Conservation (phyloP, 129 eudicot species). For the Artemisia argyi region DNA sequence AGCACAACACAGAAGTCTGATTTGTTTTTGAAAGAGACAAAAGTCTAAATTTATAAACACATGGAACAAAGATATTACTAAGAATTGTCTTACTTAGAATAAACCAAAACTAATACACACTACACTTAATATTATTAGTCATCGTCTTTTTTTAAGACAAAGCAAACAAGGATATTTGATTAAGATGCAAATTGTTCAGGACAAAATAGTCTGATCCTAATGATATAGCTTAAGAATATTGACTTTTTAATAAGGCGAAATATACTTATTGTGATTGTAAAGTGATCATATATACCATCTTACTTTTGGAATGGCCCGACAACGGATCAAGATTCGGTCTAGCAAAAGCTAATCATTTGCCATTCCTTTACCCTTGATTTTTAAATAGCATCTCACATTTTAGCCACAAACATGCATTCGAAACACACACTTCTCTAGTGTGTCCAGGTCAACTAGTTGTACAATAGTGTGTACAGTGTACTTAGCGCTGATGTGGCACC, state of each 20-base stretch:
- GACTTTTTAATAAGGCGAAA: neutral
- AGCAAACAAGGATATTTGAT: neutral
- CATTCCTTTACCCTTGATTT: neutral
- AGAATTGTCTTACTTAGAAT: too few relatives aligned
- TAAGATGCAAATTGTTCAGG: neutral
- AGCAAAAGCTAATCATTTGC: neutral
- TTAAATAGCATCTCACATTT: neutral
- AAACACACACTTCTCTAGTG: neutral
- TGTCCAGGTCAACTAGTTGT: neutral
- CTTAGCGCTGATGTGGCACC: neutral
- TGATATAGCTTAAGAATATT: neutral
- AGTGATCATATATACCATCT: conserved; percentile 5
- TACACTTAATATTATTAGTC: too few relatives aligned
- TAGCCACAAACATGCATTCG: neutral
- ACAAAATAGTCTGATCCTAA: neutral
- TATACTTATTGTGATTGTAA: conserved; percentile 2
- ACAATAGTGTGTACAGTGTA: neutral
- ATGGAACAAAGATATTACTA: too few relatives aligned
- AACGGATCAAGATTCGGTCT: conserved; percentile 3
- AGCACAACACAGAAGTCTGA: neutral
- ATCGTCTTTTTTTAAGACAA: too few relatives aligned
- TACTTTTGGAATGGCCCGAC: neutral
- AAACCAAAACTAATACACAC: too few relatives aligned
- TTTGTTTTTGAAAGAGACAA: neutral
- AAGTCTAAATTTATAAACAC: neutral